A percentile compares a stretch with the other conserved stretches of the same genome.
These are phyloP conservation scores for Alternaria atra DNA, from an alignment of 2,329 filamentous ascomycete species.

Conservation along the genomic window DNA sequence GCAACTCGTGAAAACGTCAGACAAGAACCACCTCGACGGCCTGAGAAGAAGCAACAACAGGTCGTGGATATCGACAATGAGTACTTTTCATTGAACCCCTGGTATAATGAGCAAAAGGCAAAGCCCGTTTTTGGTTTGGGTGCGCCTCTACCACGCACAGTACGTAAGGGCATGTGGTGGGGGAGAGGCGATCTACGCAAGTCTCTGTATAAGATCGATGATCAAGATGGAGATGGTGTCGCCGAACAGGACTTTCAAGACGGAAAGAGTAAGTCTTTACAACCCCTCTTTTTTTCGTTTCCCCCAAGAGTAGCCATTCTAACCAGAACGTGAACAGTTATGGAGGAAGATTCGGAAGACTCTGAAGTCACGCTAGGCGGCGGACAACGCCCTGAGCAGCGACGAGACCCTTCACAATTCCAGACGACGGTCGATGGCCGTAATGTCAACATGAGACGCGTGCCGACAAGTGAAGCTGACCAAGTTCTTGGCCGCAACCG, in stretches of 20 bases:
- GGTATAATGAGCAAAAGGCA: constrained; percentile 62
- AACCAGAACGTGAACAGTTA: constrained; percentile 11
- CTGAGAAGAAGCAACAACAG: constrained; percentile 40
- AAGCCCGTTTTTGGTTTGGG: constrained; percentile 65
- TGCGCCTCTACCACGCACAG: constrained; percentile 63
- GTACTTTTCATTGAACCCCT: constrained; percentile 63
- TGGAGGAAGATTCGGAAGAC: constrained; percentile 24
- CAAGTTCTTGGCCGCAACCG: constrained; percentile 9
- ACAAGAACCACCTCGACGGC: constrained; percentile 23
- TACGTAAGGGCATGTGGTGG: constrained; percentile 61
- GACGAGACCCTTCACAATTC: constrained; percentile 12
- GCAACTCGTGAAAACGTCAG: constrained; percentile 21
- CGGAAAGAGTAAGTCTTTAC: constrained; percentile 21
- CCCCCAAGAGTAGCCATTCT: neutral
- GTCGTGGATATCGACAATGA: constrained; percentile 59
- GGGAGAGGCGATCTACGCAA: constrained; percentile 56
- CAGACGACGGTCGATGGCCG: constrained; percentile 23
- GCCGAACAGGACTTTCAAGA: constrained; percentile 28
- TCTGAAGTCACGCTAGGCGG: constrained; percentile 18
- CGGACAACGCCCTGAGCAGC: neutral
- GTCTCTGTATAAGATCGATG: constrained; percentile 38
- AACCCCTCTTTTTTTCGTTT: neutral
- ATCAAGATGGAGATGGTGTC: constrained; percentile 25
- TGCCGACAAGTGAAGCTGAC: constrained; percentile 21
- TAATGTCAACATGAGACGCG: constrained; percentile 25